Evolutionary conservation across 1,139 yeast species (phyloP), one percentile per base, ranked within the genome.

Genomic region (Saccharomycopsis hybrid): DNA sequence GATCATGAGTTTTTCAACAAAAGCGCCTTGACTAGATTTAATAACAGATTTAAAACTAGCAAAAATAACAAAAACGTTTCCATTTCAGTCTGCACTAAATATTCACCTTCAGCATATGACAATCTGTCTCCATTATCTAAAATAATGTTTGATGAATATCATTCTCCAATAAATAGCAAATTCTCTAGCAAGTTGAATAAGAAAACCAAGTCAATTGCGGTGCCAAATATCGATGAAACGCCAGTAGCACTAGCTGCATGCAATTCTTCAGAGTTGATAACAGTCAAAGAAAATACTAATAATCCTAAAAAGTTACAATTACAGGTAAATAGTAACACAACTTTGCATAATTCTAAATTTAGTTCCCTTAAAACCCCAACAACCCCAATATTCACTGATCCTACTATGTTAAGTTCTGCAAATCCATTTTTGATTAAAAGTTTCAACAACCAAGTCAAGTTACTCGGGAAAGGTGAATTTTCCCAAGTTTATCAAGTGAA

Each of bases 401-500:
- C 49, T 2, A 47, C 49, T n/a, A 43, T 48, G 45, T 38, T 47
- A 8, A 33, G 39, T 28, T 24, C 25, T 11, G 36, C 13, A 8
- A 49, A 43, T 31, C 42, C 49, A 7, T 48, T 42, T 29, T 35
- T 50, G 29, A 24, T 35, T 32, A 36, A 33, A 18, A 28, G 25
- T 9, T 50, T 50, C 28, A 18, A 25, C 38, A 36, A 37, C 29
- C 29, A 81, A 56, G 88, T 90, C 43, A 74, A 77, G 49, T 67
- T 82, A 46, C 72, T 90, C 47, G 96, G 96, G 3, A 71, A 77
- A 41, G 97, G 98, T 25, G 95, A 88, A 65, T 92, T 92, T 62
- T 86, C 96, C 3, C 73, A 80, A 43, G 97, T 95, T 9, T 92
- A 80, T 65, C 87, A 85, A 60, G 83, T 85, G 51, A 65, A 85